Evolutionary conservation across 225 moss, liverwort and hornwort species (phyloP).

Genomic region (Climacium dendroides): DNA sequence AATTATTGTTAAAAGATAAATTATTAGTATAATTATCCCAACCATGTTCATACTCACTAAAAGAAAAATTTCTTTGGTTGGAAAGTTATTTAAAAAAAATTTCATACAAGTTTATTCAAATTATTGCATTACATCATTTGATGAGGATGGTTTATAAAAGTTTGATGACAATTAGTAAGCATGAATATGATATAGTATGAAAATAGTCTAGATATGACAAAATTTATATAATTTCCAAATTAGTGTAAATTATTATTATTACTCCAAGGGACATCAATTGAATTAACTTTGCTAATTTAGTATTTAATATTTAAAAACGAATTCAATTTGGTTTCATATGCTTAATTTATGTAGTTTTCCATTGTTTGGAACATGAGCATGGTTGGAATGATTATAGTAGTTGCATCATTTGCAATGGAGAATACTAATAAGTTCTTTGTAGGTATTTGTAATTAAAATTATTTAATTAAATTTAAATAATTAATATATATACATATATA

Average conservation of each 20-base stretch:
- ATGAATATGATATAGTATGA: background rate
- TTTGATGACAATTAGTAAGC: background rate
- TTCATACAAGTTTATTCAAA: background rate
- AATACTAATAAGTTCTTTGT: too few relatives aligned
- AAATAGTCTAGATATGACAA: accelerated
- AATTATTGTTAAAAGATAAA: too few relatives aligned
- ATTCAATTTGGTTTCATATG: background rate
- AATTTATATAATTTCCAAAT: background rate
- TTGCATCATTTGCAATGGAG: background rate
- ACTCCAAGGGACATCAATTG: accelerated
- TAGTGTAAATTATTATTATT: background rate
- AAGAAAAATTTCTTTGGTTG: background rate
- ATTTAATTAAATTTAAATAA: background rate
- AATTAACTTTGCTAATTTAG: background rate
- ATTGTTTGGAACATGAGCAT: accelerated
- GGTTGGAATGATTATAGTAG: background rate
- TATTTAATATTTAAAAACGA: too few relatives aligned
- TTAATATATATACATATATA: too few relatives aligned
- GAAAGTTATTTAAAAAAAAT: accelerated
- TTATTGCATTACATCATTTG: background rate
- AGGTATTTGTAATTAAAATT: background rate
- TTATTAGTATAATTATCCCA: too few relatives aligned
- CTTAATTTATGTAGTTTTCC: too few relatives aligned
- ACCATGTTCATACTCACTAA: too few relatives aligned
- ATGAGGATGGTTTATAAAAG: background rate